Evolutionary conservation across 1,139 yeast species (phyloP).

Genomic region (Kazachstania sp.): DNA sequence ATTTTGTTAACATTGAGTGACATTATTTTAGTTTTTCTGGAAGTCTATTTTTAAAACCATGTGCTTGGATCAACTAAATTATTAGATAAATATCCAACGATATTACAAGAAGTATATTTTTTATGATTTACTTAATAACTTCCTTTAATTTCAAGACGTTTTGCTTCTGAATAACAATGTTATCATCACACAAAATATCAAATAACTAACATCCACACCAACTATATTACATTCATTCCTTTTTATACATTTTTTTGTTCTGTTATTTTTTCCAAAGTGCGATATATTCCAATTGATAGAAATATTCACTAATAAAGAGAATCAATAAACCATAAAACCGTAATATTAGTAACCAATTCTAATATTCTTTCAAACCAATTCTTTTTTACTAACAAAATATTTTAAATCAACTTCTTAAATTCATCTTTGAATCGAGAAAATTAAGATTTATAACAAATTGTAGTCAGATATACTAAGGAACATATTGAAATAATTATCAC

Average conservation of each 20-base stretch:
- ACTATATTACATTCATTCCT: conserved; percentile 1
- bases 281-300: neutral
- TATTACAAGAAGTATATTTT: neutral
- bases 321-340: neutral
- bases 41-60: too few species aligned
- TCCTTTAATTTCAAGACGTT: too few species aligned
- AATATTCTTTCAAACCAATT: neutral
- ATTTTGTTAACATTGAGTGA: too few species aligned
- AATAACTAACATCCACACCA: neutral
- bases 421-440: neutral
- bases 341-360: neutral
- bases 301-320: neutral
- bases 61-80: neutral
- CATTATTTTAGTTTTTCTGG: too few species aligned
- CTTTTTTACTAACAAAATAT: neutral
- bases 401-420: neutral
- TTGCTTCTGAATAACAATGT: too few species aligned
- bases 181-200: too few species aligned
- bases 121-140: too few species aligned
- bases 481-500: neutral
- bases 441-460: neutral
- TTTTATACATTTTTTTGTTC: neutral
- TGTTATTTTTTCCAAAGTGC: neutral
- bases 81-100: neutral
- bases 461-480: too few species aligned